Base-by-base conservation (phyloP, 257 asterid species). In the Orobanche coerulescens region DNA sequence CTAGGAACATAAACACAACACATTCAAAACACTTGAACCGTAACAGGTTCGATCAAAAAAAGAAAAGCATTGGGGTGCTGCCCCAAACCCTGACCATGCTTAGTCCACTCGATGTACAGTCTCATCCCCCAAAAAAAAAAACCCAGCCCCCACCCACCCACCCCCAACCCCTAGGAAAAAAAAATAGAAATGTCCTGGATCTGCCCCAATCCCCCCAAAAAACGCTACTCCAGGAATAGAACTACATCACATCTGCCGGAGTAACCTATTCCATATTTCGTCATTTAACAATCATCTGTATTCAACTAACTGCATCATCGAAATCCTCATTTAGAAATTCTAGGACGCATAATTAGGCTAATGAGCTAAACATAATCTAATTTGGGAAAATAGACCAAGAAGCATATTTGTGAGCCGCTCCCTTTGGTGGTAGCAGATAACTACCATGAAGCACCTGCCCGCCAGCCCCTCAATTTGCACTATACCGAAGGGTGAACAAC, bases 161-260 rank as follows among this genome's bases (percentile, higher is more conserved):
- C n/a, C n/a, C n/a, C n/a, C n/a, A n/a, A n/a, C n/a, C n/a, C n/a
- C n/a, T n/a, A n/a, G n/a, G n/a, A n/a, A n/a, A n/a, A n/a, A n/a
- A n/a, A n/a, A n/a, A n/a, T n/a, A n/a, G n/a, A n/a, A n/a, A n/a
- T n/a, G n/a, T n/a, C n/a, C n/a, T n/a, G n/a, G n/a, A n/a, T n/a
- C n/a, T n/a, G n/a, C n/a, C n/a, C n/a, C n/a, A n/a, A n/a, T n/a
- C n/a, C n/a, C n/a, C n/a, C n/a, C n/a, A n/a, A n/a, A n/a, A n/a
- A n/a, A n/a, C n/a, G n/a, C n/a, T n/a, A n/a, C 50, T 68, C 47
- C 39, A 49, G 44, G 58, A 55, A n/a, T 10, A 48, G 33, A 49
- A 60, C 48, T 23, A 46, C 49, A 10, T 14, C 22, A 16, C 22
- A 15, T 0, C 46, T 26, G 5, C 25, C 33, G 2, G 22, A 6